Conservation (phyloP, 768 basidiomycete species). For the Omphalotus guepiniiformis region DNA sequence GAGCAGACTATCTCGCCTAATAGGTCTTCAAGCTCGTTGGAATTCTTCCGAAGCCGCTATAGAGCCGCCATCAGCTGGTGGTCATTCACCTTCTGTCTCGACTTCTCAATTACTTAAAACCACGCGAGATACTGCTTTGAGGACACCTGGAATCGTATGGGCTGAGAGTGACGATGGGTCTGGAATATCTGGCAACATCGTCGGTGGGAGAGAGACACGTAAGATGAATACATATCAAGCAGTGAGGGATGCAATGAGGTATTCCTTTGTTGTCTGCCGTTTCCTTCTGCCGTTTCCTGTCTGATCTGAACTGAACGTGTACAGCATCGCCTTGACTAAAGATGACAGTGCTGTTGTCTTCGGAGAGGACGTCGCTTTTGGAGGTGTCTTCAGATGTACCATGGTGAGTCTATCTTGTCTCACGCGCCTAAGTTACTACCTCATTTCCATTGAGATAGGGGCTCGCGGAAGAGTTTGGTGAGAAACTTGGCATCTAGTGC, state of each 20-base stretch:
- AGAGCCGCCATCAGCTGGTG: slow-evolving; percentile 75
- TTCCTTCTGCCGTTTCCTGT: not conserved
- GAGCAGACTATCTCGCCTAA: too few relatives aligned
- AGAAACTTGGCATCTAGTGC: slow-evolving; percentile 16
- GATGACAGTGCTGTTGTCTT: slow-evolving; percentile 89
- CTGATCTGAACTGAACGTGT: not conserved
- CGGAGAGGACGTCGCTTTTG: slow-evolving; percentile 89
- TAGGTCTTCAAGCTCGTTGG: slow-evolving; percentile 28
- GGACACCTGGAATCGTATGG: slow-evolving; percentile 73
- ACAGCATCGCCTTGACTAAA: slow-evolving; percentile 75
- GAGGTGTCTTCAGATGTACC: slow-evolving; percentile 91
- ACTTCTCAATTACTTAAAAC: slow-evolving; percentile 59
- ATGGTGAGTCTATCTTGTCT: slow-evolving; percentile 53
- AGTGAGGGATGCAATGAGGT: slow-evolving; percentile 87
- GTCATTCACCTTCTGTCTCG: slow-evolving; percentile 69
- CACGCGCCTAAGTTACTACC: too few relatives aligned
- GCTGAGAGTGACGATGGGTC: slow-evolving; percentile 44
- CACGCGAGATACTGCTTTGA: slow-evolving; percentile 67
- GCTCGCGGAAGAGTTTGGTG: slow-evolving; percentile 89
- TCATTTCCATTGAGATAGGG: slow-evolving; percentile 48
- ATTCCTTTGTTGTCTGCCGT: too few relatives aligned
- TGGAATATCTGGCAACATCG: slow-evolving; percentile 21
- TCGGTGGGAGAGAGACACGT: slow-evolving; percentile 78
- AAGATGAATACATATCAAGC: slow-evolving; percentile 98
- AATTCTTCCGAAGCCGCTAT: slow-evolving; percentile 51